Conservation (phyloP, 2,329 filamentous ascomycete species). For the Diaporthe velutina region DNA sequence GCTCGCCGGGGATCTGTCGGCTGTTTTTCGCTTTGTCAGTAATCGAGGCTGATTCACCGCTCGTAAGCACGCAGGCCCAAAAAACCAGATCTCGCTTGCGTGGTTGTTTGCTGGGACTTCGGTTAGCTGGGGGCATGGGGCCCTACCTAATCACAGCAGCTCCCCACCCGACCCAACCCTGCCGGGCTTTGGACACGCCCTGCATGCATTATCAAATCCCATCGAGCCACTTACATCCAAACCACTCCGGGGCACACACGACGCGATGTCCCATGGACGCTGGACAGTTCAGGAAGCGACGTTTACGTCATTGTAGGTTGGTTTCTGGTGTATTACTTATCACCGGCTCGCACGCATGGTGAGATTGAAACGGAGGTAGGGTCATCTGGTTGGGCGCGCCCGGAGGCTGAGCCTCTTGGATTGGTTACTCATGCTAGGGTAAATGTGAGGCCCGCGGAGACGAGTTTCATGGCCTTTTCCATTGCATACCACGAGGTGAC, state of each 20-base stretch:
- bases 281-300: not conserved
- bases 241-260: not conserved
- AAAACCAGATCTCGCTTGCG: not conserved
- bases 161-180: not conserved
- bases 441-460: not conserved
- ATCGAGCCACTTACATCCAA: not conserved
- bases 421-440: conserved; percentile 24
- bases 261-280: not conserved
- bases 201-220: conserved; percentile 26
- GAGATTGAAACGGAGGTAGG: not conserved
- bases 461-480: not conserved
- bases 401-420: conserved; percentile 1
- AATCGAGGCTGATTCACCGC: conserved; percentile 15
- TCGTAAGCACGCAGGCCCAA: conserved; percentile 6
- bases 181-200: not conserved
- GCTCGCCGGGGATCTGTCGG: conserved; percentile 17
- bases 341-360: not conserved
- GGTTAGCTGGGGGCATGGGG: not conserved
- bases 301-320: conserved; percentile 2
- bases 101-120: too few species aligned
- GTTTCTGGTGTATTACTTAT: conserved; percentile 20
- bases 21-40: conserved; percentile 11
- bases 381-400: not conserved
- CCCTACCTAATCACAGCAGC: not conserved
- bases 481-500: not conserved